Evolutionary conservation across 768 basidiomycete species (phyloP).

Genomic region (Leccinum longicurvipes): DNA sequence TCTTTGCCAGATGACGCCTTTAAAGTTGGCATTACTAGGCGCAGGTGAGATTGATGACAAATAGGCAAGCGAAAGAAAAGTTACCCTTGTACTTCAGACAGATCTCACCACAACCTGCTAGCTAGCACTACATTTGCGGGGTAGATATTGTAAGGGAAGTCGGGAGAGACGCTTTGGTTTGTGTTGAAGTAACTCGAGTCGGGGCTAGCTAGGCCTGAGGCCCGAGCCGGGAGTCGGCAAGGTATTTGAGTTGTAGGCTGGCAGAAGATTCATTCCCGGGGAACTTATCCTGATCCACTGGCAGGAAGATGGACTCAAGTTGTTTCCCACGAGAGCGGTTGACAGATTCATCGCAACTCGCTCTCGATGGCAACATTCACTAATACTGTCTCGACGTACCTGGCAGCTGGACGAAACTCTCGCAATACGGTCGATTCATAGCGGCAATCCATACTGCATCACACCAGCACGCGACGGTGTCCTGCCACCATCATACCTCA

Average conservation of each 20-base stretch:
- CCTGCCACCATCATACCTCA: too few species aligned
- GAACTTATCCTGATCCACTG: too few species aligned
- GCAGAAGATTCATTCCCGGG: slow-evolving; percentile 37
- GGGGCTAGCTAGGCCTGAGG: slow-evolving; percentile 64
- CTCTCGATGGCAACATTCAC: too few species aligned
- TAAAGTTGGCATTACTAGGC: slow-evolving; percentile 54
- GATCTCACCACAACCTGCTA: slow-evolving; percentile 67
- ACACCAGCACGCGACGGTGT: too few species aligned
- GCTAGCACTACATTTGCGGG: slow-evolving; percentile 64
- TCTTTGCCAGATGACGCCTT: slow-evolving; percentile 74
- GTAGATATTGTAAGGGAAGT: slow-evolving; percentile 58
- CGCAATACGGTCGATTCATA: too few species aligned
- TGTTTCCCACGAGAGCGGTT: too few species aligned
- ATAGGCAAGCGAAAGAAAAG: slow-evolving; percentile 9
- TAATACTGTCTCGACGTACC: too few species aligned
- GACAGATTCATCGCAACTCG: too few species aligned
- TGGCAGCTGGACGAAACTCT: too few species aligned
- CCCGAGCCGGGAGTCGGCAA: slow-evolving; percentile 61
- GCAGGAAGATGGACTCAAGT: too few species aligned
- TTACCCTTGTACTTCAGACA: slow-evolving; percentile 51
- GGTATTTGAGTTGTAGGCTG: slow-evolving; percentile 60
- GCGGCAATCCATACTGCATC: too few species aligned
- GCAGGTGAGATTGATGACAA: neutral
- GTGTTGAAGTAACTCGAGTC: slow-evolving; percentile 62
- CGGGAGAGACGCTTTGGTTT: slow-evolving; percentile 42